Conservation (phyloP, 345 rosid genomes). For the Hirschfeldia incana region DNA sequence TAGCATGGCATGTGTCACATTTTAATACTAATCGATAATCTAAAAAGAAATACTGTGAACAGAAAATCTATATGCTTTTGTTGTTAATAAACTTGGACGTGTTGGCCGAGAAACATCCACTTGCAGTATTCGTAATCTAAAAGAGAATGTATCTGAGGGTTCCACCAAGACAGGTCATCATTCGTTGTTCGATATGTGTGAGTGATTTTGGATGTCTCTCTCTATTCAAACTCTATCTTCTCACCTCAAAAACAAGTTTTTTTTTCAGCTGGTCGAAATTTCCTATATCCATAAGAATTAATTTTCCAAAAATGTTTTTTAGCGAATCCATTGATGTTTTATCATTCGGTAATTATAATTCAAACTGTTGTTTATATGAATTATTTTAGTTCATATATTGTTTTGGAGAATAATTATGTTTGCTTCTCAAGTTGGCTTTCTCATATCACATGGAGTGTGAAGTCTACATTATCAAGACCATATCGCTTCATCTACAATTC, state of each 20-base stretch:
- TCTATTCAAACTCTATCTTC: background rate
- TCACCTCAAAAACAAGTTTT: constrained; percentile 2
- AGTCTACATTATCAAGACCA: constrained; percentile 27
- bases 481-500: constrained; percentile 36
- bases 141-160: constrained; percentile 27
- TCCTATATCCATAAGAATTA: background rate
- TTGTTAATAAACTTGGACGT: constrained; percentile 26
- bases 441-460: constrained; percentile 30
- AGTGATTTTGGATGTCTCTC: constrained; percentile 15
- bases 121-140: constrained; percentile 28
- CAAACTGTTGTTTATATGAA: background rate
- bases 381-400: background rate
- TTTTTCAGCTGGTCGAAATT: background rate
- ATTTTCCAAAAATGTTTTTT: background rate
- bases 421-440: constrained; percentile 7
- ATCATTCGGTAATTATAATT: background rate
- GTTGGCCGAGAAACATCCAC: constrained; percentile 33
- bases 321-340: background rate
- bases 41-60: constrained; percentile 1
- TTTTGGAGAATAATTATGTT: constrained; percentile 11
- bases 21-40: background rate
- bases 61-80: constrained; percentile 5
- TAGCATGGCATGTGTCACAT: background rate
- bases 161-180: constrained; percentile 26
- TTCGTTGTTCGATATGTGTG: constrained; percentile 22